Evolutionary conservation across 2,329 filamentous ascomycete species (phyloP), one percentile per base, ranked within the genome.

Genomic region (Clathrospora elynae): DNA sequence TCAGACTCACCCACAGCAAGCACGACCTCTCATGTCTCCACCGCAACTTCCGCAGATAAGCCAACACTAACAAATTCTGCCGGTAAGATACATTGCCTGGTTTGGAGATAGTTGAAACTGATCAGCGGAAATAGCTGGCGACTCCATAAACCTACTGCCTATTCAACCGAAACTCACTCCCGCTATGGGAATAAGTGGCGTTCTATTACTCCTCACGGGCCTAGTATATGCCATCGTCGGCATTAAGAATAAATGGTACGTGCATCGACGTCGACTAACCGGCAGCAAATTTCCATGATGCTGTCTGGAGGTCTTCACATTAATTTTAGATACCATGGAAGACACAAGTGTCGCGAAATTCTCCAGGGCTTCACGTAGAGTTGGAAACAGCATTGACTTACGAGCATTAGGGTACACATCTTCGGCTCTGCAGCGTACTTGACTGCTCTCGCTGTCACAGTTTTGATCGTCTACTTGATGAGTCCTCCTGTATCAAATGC

Each of bases 401-500:
- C 45, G 20, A 17, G 8, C 5, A 18, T 14, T 26, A 71, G 67
- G 67, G 51, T 71, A n/a, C 66, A 70, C 30, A 55, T 71, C 17
- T 95, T 87, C 67, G 79, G 95, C 43, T 93, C 90, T 10, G 82
- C 86, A 1, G 87, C 83, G 4, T 91, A 87, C 57, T 75, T 93
- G 17, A 78, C 82, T 14, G 81, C 84, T 30, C 73, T 96, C 23
- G 84, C 87, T 11, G 84, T 93, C 9, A 83, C 87, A 0, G 86
- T 96, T 2, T 75, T 97, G 14, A 89, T 96, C 40, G 71, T 95
- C 30, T 96, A 96, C 66, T 85, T 96, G 25, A 93, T 95, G 86
- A 85, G 79, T 40, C 80, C 85, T 0, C 90, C 90, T 0, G 80
- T 95, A 25, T 82, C 78, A 46, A 74, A 87, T 65, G 87, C 83